Evolutionary conservation across 345 rosid species (phyloP), one percentile per base, ranked within the genome.

Genomic region (Erodium maritimum): DNA sequence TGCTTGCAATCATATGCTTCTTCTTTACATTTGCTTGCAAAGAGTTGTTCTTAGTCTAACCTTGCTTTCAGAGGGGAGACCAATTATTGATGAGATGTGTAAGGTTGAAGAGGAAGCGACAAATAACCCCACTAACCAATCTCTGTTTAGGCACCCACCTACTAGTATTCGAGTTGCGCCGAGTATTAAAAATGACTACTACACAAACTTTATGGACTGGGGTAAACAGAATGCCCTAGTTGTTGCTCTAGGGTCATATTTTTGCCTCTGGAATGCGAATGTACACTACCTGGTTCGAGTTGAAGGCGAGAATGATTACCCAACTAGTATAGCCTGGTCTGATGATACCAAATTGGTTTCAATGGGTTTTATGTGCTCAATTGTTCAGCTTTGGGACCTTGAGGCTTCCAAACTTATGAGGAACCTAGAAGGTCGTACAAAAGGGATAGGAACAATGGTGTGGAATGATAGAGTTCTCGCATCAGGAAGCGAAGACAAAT

Each of bases 1-100:
- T 69, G 68, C 95, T 60, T 94, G 97, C 65, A 82, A 94, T 71
- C 99, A 90, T 87, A 73, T 94, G 73, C 88, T 94, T 33, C 81
- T 90, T n/a, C 90, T 93, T 24, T 87, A 93, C 71, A 85, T 81
- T n/a, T n/a, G n/a, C n/a, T n/a, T n/a, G n/a, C 52, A 62, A 68
- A 73, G 56, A 55, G 34, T 81, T 68, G 54, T n/a, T 22, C 70
- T 73, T 22, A 73, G 60, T 61, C 70, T 71, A 50, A 65, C 58
- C 61, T 65, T 69, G 53, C 77, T 76, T 73, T 61, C 71, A 17
- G 69, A 78, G 25, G 79, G 79, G 61, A 78, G 71, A 60, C 80
- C 81, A 23, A 75, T 67, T 23, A 65, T 78, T 17, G 76, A 81
- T 55, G 71, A 75, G 54, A 65, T 78, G 71, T 61, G 79, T 65